phyloP scores from a whole-genome alignment of 495 filamentous ascomycete genomes.

The Lichenothelia convexa region DNA sequence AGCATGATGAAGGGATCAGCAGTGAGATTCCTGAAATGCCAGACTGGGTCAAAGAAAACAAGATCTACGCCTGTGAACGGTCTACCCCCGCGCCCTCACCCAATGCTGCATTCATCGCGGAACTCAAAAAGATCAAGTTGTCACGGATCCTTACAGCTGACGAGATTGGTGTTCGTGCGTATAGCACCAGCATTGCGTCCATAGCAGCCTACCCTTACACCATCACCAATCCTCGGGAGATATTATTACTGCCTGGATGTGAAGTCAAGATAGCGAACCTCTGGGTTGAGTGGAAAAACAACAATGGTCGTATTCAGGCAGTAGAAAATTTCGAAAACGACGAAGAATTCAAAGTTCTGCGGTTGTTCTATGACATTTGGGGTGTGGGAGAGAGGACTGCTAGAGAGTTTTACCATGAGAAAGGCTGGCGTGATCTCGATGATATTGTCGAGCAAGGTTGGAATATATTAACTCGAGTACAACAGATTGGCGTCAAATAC shows the following conservation, averaged over 20 bases:
- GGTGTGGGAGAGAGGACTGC: conserved; percentile 77
- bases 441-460: conserved; percentile 77
- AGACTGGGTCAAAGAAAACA: conserved; percentile 44
- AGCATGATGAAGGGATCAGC: conserved; percentile 36
- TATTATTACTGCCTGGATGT: conserved; percentile 61
- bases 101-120: conserved; percentile 57
- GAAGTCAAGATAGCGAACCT: conserved; percentile 61
- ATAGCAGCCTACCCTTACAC: conserved; percentile 65
- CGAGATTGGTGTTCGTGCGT: conserved; percentile 67
- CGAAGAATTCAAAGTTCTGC: conserved; percentile 40
- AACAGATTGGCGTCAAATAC: conserved; percentile 92
- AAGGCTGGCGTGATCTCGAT: conserved; percentile 60
- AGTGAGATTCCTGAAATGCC: conserved; percentile 39
- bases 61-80: conserved; percentile 67
- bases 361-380: conserved; percentile 65
- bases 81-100: conserved; percentile 49
- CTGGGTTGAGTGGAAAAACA: conserved; percentile 56
- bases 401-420: conserved; percentile 59
- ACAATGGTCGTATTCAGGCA: conserved; percentile 39
- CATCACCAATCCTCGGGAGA: conserved; percentile 36
- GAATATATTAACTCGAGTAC: conserved; percentile 51
- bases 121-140: conserved; percentile 56
- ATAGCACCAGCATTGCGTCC: conserved; percentile 69
- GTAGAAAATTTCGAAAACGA: conserved; percentile 46
- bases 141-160: conserved; percentile 53